Percentiles rank a stretch among this genome's conserved stretches.
These are phyloP conservation scores for Gossypium trilobum DNA, from an alignment of 441 rosid species.

Conservation along the genomic window DNA sequence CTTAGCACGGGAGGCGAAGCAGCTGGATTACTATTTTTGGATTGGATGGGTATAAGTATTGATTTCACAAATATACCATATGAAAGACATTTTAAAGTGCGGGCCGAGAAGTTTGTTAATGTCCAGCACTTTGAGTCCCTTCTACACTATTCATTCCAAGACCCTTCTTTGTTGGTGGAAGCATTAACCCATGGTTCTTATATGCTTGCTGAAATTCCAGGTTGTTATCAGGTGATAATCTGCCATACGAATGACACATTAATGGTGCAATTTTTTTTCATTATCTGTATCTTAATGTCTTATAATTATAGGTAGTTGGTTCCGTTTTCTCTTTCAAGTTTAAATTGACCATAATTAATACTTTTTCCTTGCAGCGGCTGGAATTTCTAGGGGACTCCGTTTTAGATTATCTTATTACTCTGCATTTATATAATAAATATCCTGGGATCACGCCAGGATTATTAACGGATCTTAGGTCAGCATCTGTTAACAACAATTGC, in stretches of 20 bases:
- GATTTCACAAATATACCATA: slow-evolving; percentile 33
- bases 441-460: slow-evolving; percentile 66
- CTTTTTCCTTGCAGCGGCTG: slow-evolving; percentile 46
- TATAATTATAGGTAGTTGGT: neutral
- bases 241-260: neutral
- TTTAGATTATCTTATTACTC: slow-evolving; percentile 64
- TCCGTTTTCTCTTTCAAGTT: neutral
- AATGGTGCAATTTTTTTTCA: neutral
- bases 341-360: too few species aligned
- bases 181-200: slow-evolving; percentile 93
- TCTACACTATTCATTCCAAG: slow-evolving; percentile 49
- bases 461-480: slow-evolving; percentile 81
- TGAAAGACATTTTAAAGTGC: slow-evolving; percentile 23
- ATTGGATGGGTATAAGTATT: slow-evolving; percentile 62
- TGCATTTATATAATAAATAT: slow-evolving; percentile 40
- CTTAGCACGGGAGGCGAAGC: slow-evolving; percentile 69
- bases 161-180: slow-evolving; percentile 65
- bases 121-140: slow-evolving; percentile 39
- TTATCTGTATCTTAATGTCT: neutral
- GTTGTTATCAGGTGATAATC: slow-evolving; percentile 63
- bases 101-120: slow-evolving; percentile 39
- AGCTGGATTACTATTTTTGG: slow-evolving; percentile 49
- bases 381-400: slow-evolving; percentile 92
- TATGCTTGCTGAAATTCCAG: slow-evolving; percentile 79
- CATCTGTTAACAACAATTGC: slow-evolving; percentile 82